A percentile compares a stretch with the other conserved stretches of the same genome.
Conservation (phyloP, 208 protist species). For the Trypanosoma platydactyli region DNA sequence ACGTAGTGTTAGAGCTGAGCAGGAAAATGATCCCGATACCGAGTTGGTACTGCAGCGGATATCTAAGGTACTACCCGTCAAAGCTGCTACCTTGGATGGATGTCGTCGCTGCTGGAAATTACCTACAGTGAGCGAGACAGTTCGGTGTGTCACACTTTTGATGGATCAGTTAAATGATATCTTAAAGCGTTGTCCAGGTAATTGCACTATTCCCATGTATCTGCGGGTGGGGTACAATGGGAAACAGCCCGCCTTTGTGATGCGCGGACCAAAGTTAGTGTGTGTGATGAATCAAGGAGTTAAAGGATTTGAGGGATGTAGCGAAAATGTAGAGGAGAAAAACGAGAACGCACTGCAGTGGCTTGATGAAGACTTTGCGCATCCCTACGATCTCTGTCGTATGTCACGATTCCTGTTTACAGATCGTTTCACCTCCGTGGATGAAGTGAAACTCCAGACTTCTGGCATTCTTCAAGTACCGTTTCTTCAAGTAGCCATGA, state of each 20-base stretch:
- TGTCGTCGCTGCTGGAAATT: conserved; percentile 29
- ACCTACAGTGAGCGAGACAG: not conserved
- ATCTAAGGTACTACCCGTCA: conserved; percentile 15
- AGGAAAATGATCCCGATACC: not conserved
- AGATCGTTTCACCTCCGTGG: conserved; percentile 18
- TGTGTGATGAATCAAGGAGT: not conserved
- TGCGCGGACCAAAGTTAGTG: not conserved
- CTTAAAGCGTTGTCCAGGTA: not conserved
- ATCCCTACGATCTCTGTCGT: conserved; percentile 33
- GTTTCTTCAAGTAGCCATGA: conserved; percentile 26
- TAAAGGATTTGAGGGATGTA: not conserved
- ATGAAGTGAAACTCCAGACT: conserved; percentile 1
- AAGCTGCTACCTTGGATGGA: conserved; percentile 9
- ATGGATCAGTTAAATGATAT: conserved; percentile 8
- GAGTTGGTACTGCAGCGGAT: not conserved
- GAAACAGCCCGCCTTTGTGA: conserved; percentile 1
- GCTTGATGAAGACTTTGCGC: conserved; percentile 26
- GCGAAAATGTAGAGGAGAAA: not conserved
- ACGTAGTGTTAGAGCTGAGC: too few relatives aligned
- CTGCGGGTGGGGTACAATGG: conserved; percentile 22
- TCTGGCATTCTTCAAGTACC: conserved; percentile 19
- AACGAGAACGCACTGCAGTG: not conserved
- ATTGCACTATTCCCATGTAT: not conserved
- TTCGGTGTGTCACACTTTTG: not conserved
- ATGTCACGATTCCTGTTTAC: conserved; percentile 26